phyloP scores from a whole-genome alignment of 768 basidiomycete genomes.

The Lactarius quietus region DNA sequence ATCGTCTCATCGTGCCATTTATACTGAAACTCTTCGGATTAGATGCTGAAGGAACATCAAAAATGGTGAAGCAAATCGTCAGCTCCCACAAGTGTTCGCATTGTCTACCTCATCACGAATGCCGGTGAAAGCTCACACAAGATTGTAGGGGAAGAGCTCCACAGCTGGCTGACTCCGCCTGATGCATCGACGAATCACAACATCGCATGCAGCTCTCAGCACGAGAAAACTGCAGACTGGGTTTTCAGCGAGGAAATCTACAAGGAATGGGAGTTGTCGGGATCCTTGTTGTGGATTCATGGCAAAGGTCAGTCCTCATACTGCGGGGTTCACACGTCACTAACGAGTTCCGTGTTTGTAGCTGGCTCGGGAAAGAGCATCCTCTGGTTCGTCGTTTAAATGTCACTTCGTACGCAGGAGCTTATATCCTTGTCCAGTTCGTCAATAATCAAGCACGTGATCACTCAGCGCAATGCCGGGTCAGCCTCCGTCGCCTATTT shows the following conservation, averaged over 20 bases:
- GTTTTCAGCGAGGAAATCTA: neutral
- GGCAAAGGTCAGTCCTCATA: neutral
- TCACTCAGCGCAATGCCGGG: neutral
- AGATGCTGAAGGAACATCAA: no score
- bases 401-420: neutral
- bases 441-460: neutral
- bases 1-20: no score
- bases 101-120: neutral
- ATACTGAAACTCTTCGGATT: no score
- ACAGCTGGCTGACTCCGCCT: neutral
- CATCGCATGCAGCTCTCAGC: neutral
- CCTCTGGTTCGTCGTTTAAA: neutral
- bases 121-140: neutral
- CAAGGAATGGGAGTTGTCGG: neutral
- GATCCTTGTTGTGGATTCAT: neutral
- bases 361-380: neutral
- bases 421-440: neutral
- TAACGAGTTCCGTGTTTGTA: neutral
- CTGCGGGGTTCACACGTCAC: neutral
- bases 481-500: neutral
- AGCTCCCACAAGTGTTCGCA: neutral
- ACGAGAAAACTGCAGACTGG: neutral
- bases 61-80: no score
- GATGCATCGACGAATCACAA: neutral
- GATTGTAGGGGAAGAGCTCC: neutral